These are phyloP conservation scores for Coemansia sp. DNA, from an alignment of 192 early-diverging fungal species.

Conservation along the genomic window DNA sequence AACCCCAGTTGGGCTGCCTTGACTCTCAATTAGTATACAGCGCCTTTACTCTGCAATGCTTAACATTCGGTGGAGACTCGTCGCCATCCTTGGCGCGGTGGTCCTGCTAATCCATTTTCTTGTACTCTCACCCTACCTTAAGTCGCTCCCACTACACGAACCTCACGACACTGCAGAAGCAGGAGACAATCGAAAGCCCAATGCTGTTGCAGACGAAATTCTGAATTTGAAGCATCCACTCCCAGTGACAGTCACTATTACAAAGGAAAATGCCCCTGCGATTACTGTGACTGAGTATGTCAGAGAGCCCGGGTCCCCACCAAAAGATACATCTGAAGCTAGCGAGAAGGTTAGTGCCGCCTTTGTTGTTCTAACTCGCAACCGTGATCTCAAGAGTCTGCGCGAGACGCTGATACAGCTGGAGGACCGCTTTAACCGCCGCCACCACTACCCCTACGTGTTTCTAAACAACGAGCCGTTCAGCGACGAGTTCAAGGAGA, in stretches of 20 bases:
- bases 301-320: conserved; percentile 11
- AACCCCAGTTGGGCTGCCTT: too few species aligned
- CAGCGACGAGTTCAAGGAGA: conserved; percentile 62
- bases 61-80: conserved; percentile 40
- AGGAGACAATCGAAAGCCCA: neutral
- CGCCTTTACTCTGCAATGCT: conserved; percentile 14
- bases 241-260: conserved; percentile 32
- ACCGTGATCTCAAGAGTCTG: conserved; percentile 61
- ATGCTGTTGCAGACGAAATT: neutral
- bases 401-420: conserved; percentile 55
- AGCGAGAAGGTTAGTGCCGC: conserved; percentile 48
- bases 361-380: conserved; percentile 62
- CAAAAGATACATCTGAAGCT: neutral
- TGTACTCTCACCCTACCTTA: conserved; percentile 30
- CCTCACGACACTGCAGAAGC: neutral
- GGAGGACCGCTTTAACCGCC: conserved; percentile 76
- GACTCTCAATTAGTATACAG: too few species aligned
- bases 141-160: conserved; percentile 1
- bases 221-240: conserved; percentile 18
- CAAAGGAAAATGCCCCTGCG: neutral
- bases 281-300: conserved; percentile 20
- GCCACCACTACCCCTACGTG: conserved; percentile 82
- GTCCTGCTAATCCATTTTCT: conserved; percentile 41
- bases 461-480: conserved; percentile 82
- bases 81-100: conserved; percentile 26